Evolutionary conservation across 352 stramenopile species (phyloP).

Genomic region (Phytophthora podocarpi): DNA sequence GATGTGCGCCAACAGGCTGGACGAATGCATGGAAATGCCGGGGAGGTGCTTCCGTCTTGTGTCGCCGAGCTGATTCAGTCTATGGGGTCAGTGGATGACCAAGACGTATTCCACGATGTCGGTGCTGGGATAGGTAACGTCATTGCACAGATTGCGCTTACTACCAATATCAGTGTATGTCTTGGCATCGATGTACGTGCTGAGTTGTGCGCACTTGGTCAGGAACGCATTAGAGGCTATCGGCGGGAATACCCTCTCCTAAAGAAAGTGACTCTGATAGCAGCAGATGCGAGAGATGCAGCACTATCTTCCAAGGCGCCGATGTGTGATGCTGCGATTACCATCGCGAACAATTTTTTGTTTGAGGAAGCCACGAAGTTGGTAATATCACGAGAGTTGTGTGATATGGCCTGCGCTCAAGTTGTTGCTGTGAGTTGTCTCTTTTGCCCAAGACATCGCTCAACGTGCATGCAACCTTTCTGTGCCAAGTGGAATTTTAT

Average conservation of each 20-base stretch:
- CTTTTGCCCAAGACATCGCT: neutral
- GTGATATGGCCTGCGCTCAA: neutral
- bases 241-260: neutral
- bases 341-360: neutral
- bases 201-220: too few relatives aligned
- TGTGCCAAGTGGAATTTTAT: neutral
- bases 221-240: neutral
- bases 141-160: neutral
- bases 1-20: too few relatives aligned
- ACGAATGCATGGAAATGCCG: too few relatives aligned
- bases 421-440: neutral
- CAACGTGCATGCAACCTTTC: neutral
- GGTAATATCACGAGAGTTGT: neutral
- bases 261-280: neutral
- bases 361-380: neutral
- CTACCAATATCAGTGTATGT: neutral
- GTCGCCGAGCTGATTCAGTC: neutral
- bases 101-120: neutral
- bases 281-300: neutral
- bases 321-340: neutral
- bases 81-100: neutral
- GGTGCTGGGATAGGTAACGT: neutral
- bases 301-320: neutral
- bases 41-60: neutral
- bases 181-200: neutral